Conservation (phyloP, 2,329 filamentous ascomycete species). For the Pseudopyricularia javanii region DNA sequence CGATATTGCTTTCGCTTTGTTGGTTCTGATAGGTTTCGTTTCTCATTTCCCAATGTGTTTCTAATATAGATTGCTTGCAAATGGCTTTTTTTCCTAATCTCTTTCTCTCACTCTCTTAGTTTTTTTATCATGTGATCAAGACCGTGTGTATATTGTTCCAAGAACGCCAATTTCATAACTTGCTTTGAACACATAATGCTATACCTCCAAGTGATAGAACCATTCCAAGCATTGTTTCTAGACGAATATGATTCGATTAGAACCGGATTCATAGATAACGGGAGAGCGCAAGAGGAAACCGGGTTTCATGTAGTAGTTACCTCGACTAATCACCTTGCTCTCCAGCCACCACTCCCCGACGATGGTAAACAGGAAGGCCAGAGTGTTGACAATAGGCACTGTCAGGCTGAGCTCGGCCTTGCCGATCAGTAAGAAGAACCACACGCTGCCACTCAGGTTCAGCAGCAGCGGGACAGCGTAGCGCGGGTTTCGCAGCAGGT, state of each 20-base stretch:
- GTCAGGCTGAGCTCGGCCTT: constrained; percentile 86
- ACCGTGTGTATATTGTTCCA: too few relatives aligned
- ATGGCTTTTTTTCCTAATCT: constrained; percentile 2
- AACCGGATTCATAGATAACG: too few relatives aligned
- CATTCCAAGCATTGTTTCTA: constrained; percentile 80
- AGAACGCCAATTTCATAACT: constrained; percentile 15
- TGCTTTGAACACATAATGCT: constrained; percentile 68
- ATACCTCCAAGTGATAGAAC: constrained; percentile 67
- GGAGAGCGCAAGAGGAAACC: not conserved
- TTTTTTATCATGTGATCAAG: too few relatives aligned
- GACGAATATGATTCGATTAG: too few relatives aligned
- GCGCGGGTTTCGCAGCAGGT: constrained; percentile 66
- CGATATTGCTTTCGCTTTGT: not conserved
- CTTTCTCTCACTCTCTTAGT: not conserved
- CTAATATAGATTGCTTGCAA: constrained; percentile 2
- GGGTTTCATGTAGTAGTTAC: constrained; percentile 33
- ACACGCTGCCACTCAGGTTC: constrained; percentile 86
- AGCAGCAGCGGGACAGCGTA: constrained; percentile 78
- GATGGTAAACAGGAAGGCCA: constrained; percentile 93
- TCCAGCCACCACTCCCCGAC: constrained; percentile 93
- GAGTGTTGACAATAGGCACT: constrained; percentile 86
- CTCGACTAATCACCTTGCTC: constrained; percentile 73
- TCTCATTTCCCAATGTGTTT: constrained; percentile 2
- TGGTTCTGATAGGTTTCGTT: constrained; percentile 1
- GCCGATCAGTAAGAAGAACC: constrained; percentile 93